These are phyloP conservation scores for Solanum sitiens DNA, from an alignment of 257 asterid genomes.

Conservation along the genomic window DNA sequence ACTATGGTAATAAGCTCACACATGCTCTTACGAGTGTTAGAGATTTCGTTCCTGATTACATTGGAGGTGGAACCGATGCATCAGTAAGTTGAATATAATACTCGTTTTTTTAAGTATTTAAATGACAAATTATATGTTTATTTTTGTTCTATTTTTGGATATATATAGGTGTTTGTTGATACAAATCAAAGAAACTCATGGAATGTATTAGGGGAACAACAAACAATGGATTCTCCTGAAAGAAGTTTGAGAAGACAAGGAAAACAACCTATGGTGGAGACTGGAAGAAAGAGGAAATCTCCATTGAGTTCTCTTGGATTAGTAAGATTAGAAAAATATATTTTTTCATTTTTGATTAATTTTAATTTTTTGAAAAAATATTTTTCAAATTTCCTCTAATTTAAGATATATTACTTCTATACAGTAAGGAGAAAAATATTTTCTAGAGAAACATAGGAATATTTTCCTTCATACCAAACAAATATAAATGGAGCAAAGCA, in stretches of 20 bases:
- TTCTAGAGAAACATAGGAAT: not conserved
- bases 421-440: no score
- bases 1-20: not conserved
- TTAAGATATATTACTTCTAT: no score
- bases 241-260: not conserved
- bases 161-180: not conserved
- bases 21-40: not conserved
- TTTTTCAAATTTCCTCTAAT: no score
- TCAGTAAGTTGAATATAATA: not conserved
- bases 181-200: not conserved
- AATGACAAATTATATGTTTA: not conserved
- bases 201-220: not conserved
- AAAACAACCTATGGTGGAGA: not conserved
- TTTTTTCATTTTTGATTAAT: not conserved
- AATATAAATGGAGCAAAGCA: not conserved
- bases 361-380: not conserved
- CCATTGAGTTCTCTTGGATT: not conserved
- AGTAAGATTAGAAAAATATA: not conserved
- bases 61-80: not conserved
- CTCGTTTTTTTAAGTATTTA: not conserved
- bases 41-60: not conserved
- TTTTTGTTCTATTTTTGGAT: no score
- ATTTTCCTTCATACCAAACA: not conserved
- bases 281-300: not conserved
- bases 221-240: not conserved